phyloP scores from a whole-genome alignment of 2,329 filamentous ascomycete species.

The Colletotrichum gloeosporioides region DNA sequence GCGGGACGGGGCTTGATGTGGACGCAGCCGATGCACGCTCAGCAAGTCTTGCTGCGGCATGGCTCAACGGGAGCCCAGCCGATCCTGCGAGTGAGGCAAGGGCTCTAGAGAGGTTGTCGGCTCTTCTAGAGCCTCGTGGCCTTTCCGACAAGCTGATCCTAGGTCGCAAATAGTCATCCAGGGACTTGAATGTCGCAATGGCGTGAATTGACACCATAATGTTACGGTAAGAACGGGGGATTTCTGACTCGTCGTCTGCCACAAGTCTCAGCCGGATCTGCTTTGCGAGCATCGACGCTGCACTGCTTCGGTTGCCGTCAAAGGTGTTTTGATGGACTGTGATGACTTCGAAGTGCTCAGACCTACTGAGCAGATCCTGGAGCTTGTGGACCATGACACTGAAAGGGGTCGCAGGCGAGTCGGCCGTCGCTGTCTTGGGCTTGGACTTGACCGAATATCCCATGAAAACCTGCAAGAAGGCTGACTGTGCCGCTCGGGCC shows the following conservation, averaged over 20 bases:
- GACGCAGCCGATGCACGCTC: slow-evolving; percentile 48
- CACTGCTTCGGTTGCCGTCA: slow-evolving; percentile 88
- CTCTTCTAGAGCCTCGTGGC: slow-evolving; percentile 66
- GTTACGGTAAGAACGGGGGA: slow-evolving; percentile 85
- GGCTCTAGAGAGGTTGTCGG: slow-evolving; percentile 68
- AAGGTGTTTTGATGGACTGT: slow-evolving; percentile 93
- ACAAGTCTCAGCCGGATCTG: slow-evolving; percentile 89
- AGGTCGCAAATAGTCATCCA: slow-evolving; percentile 94
- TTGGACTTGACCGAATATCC: slow-evolving; percentile 71
- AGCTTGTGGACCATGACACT: slow-evolving; percentile 92
- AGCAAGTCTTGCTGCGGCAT: slow-evolving; percentile 50
- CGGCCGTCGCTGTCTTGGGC: slow-evolving; percentile 66
- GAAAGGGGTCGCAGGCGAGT: slow-evolving; percentile 82
- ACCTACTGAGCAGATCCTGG: slow-evolving; percentile 93
- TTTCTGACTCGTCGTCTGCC: slow-evolving; percentile 89
- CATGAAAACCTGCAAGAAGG: slow-evolving; percentile 95
- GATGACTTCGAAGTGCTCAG: slow-evolving; percentile 96
- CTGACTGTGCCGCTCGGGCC: slow-evolving; percentile 73
- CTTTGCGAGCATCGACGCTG: slow-evolving; percentile 94
- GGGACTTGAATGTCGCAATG: slow-evolving; percentile 94
- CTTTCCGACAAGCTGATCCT: slow-evolving; percentile 84
- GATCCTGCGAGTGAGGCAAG: slow-evolving; percentile 81
- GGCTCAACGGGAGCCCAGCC: slow-evolving; percentile 61
- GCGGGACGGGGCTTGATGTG: slow-evolving; percentile 38
- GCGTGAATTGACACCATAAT: slow-evolving; percentile 99